Conservation (phyloP, 108 stramenopile genomes). For the Bacterosira constricta region DNA sequence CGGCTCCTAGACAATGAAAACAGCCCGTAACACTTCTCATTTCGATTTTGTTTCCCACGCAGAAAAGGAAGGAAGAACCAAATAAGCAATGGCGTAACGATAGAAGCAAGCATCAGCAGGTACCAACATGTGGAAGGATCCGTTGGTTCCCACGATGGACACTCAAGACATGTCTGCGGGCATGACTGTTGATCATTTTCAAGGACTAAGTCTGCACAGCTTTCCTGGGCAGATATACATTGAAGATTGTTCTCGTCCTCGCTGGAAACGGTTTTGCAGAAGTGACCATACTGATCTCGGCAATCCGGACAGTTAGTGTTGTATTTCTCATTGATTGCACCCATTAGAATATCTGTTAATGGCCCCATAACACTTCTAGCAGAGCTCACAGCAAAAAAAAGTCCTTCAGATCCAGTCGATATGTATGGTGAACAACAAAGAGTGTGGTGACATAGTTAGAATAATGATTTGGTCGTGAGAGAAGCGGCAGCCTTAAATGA, state of each 20-base stretch:
- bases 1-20: slow-evolving; percentile 4
- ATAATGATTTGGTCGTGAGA: no score
- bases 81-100: slow-evolving; percentile 22
- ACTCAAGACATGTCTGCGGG: slow-evolving; percentile 46
- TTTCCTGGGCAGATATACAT: slow-evolving; percentile 35
- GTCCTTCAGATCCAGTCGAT: slow-evolving; percentile 45
- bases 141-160: slow-evolving; percentile 42
- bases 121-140: slow-evolving; percentile 45
- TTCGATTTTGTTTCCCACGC: slow-evolving; percentile 8
- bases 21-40: slow-evolving; percentile 9
- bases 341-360: slow-evolving; percentile 33
- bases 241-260: background rate
- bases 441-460: no score
- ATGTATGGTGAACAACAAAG: slow-evolving; percentile 35
- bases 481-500: no score
- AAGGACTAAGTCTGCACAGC: slow-evolving; percentile 15
- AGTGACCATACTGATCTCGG: slow-evolving; percentile 45
- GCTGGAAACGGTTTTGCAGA: slow-evolving; percentile 18
- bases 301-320: slow-evolving; percentile 42
- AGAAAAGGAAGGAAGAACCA: slow-evolving; percentile 42
- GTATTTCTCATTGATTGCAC: slow-evolving; percentile 36
- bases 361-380: slow-evolving; percentile 34
- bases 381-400: slow-evolving; percentile 42
- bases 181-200: slow-evolving; percentile 17
- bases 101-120: slow-evolving; percentile 32